Base-by-base conservation (phyloP, 2,329 filamentous ascomycete genomes). In the Colletotrichum viniferum region DNA sequence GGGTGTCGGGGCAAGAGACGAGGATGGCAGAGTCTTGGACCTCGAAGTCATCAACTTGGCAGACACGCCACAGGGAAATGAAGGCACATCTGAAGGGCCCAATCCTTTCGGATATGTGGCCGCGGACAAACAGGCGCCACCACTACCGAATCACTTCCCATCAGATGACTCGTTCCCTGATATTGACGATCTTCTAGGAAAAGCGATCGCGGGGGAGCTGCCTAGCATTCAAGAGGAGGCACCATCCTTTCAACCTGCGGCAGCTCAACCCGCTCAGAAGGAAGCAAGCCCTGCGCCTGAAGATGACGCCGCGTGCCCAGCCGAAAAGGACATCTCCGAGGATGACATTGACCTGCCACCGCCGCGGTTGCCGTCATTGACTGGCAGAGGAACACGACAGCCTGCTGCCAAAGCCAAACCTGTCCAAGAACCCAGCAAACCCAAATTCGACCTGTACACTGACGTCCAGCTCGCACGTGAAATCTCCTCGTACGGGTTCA, bases 401-500 rank as follows among this genome's bases (percentile, higher is more conserved):
- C 12, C 28, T 26, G 34, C 21, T 8, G 5, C 16, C 18, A 63
- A 28, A 16, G 24, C 9, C n/a, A 13, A 10, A 6, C 9, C 26
- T 24, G 58, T 4, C 3, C 30, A n/a, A 21, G 66, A 32, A 12
- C 14, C 73, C 14, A 60, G 52, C n/a, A 72, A 69, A 55, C 93
- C 94, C 3, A 88, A 90, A 13, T 96, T 90, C 76, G 87, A 90
- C 55, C 83, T 89, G 0, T 92, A 90, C 74, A 92, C 92, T 4
- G 92, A 93, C 76, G 84, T 87, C 10, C 90, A 94, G 73, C 85
- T 96, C 18, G 85, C 91, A 4, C 90, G 88, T 71, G 89, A 93
- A 79, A 85, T 96, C 60, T 85, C 88, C 7, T 86, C 87, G 0
- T 95, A 92, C 79, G 93, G 93, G 0, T 96, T 96, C 83, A 96